These are phyloP conservation scores for Naematelia encephala DNA, from an alignment of 768 basidiomycete species.

Conservation along the genomic window DNA sequence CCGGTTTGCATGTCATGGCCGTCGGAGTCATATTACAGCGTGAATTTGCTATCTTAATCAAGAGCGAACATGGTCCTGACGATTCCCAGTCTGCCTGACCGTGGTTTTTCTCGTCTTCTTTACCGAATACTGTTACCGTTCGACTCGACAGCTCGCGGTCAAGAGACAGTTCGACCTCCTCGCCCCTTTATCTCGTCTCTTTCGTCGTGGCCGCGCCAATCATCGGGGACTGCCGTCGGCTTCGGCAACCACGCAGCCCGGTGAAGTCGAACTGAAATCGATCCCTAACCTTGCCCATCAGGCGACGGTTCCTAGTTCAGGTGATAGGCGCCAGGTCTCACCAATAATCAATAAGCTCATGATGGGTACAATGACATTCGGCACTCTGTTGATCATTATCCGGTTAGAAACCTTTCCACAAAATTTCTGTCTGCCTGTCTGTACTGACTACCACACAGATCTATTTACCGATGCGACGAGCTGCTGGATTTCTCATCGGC, in stretches of 20 bases:
- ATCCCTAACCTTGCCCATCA: too few species aligned
- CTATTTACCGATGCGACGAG: slow-evolving; percentile 59
- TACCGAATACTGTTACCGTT: slow-evolving; percentile 56
- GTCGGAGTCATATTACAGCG: slow-evolving; percentile 62
- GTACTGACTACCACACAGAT: too few species aligned
- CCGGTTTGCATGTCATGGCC: slow-evolving; percentile 60
- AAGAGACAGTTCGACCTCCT: neutral
- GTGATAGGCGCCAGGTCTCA: too few species aligned
- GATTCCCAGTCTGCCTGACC: slow-evolving; percentile 51
- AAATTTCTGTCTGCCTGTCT: too few species aligned
- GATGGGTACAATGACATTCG: too few species aligned
- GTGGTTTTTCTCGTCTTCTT: slow-evolving; percentile 53
- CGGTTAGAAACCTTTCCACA: slow-evolving; percentile 49
- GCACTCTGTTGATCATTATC: slow-evolving; percentile 56
- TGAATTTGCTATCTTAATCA: slow-evolving; percentile 32
- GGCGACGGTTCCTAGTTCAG: too few species aligned
- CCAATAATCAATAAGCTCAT: too few species aligned
- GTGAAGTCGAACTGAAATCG: too few species aligned
- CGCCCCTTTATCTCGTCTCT: neutral
- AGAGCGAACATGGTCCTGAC: neutral
- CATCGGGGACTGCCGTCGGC: neutral
- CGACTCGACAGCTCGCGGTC: slow-evolving; percentile 26
- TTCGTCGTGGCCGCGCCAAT: neutral
- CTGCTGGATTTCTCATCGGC: slow-evolving; percentile 10
- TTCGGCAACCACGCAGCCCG: too few species aligned